Conservation (phyloP, 2,329 filamentous ascomycete genomes). For the Nigrospora sphaerica region DNA sequence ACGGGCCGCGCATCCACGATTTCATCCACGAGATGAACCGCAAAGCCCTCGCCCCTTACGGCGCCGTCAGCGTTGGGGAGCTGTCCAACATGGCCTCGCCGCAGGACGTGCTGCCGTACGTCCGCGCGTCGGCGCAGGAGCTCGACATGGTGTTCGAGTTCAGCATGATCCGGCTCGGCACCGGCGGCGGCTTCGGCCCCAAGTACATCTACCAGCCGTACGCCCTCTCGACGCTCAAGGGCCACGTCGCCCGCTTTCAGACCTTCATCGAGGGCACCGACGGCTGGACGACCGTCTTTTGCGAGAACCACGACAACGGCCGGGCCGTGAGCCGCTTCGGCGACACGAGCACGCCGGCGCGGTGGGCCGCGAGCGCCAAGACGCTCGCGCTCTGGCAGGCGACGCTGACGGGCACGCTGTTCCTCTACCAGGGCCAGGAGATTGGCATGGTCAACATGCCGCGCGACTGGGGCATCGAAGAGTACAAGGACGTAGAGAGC, state of each 20-base stretch:
- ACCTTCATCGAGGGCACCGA: slow-evolving; percentile 40
- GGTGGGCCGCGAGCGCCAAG: slow-evolving; percentile 39
- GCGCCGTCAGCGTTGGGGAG: slow-evolving; percentile 57
- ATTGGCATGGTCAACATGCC: slow-evolving; percentile 55
- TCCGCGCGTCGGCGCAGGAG: slow-evolving; percentile 43
- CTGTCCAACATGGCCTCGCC: slow-evolving; percentile 48
- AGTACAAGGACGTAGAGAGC: slow-evolving; percentile 48
- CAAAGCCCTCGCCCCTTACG: slow-evolving; percentile 44
- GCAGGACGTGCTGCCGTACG: slow-evolving; percentile 45
- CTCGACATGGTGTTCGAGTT: slow-evolving; percentile 58
- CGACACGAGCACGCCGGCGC: slow-evolving; percentile 32
- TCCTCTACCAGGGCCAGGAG: slow-evolving; percentile 55
- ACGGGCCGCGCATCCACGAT: slow-evolving; percentile 56
- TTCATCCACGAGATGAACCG: slow-evolving; percentile 53
- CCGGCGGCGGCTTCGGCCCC: slow-evolving; percentile 24
- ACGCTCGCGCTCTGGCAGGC: slow-evolving; percentile 43
- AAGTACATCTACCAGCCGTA: slow-evolving; percentile 45
- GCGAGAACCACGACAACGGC: slow-evolving; percentile 59
- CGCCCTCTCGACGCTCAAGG: slow-evolving; percentile 35
- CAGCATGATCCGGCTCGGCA: slow-evolving; percentile 47
- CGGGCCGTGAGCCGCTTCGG: slow-evolving; percentile 50
- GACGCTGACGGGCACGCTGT: slow-evolving; percentile 45
- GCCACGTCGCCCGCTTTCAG: slow-evolving; percentile 38
- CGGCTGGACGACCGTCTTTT: slow-evolving; percentile 53
- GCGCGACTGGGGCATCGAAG: slow-evolving; percentile 38